Evolutionary conservation across 2,329 filamentous ascomycete species (phyloP).

Genomic region (Aspergillus sp.): DNA sequence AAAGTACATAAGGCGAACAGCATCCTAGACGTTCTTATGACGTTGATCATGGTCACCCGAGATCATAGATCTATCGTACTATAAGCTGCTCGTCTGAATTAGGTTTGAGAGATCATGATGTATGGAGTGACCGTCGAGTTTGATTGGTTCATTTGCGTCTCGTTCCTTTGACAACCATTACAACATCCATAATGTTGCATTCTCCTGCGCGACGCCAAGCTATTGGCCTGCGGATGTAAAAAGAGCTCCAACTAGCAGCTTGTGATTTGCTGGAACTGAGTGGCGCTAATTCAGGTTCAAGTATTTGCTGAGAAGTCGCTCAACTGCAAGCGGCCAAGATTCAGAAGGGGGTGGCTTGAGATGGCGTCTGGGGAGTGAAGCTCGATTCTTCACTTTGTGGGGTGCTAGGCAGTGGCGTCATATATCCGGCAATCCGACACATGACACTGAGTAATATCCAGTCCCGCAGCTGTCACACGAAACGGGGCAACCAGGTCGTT

Average conservation of each 20-base stretch:
- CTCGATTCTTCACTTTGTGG: not conserved
- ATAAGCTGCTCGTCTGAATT: not conserved
- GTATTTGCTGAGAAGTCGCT: not conserved
- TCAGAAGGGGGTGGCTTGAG: not conserved
- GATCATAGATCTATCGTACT: not conserved
- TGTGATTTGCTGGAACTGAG: not conserved
- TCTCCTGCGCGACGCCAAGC: not conserved
- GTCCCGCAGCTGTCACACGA: constrained; percentile 11
- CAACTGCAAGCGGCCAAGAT: not conserved
- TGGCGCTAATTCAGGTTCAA: not conserved
- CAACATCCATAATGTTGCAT: not conserved
- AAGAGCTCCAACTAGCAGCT: not conserved
- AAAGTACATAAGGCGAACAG: not conserved
- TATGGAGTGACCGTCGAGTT: not conserved
- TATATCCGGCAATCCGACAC: not conserved
- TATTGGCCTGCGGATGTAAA: not conserved
- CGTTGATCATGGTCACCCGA: not conserved
- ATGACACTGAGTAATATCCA: not conserved
- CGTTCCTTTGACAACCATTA: not conserved
- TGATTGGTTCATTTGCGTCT: not conserved
- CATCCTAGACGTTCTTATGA: not conserved
- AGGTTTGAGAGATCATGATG: not conserved
- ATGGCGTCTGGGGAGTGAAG: not conserved
- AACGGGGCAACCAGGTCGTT: not conserved
- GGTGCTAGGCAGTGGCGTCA: constrained; percentile 17